These are phyloP conservation scores for Dunaliella primolecta DNA, from an alignment of 139 green algal species.

Conservation along the genomic window DNA sequence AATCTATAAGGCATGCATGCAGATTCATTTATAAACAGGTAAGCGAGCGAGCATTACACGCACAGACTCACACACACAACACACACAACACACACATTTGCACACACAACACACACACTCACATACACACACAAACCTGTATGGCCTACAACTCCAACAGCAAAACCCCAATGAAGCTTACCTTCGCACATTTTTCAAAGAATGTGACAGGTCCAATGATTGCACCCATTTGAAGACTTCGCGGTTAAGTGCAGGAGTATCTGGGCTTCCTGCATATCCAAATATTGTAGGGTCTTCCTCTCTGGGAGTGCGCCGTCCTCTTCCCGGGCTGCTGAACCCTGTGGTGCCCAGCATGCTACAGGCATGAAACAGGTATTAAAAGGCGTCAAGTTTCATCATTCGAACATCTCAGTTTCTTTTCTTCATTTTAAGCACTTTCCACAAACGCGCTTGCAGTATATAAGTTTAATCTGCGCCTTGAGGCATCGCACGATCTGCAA, in stretches of 20 bases:
- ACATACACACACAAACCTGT: background rate
- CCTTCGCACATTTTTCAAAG: slow-evolving; percentile 46
- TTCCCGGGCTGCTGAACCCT: background rate
- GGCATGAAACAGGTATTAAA: background rate
- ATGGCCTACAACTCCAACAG: background rate
- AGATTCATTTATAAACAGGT: background rate
- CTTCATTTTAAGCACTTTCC: too few relatives aligned
- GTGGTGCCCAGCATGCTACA: background rate
- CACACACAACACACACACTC: background rate
- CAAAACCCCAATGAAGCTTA: background rate
- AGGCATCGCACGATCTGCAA: too few relatives aligned
- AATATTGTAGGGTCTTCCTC: slow-evolving; percentile 40
- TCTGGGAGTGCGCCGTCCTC: background rate
- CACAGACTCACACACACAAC: background rate
- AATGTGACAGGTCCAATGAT: slow-evolving; percentile 46
- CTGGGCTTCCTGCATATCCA: slow-evolving; percentile 50
- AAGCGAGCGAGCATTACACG: background rate
- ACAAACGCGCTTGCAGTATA: too few relatives aligned
- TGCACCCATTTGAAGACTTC: slow-evolving; percentile 61
- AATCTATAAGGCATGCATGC: background rate
- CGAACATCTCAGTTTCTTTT: too few relatives aligned
- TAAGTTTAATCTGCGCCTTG: too few relatives aligned
- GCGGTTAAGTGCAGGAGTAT: slow-evolving; percentile 28
- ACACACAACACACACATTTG: background rate
- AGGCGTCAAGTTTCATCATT: too few relatives aligned